Conservation (phyloP, 225 moss, liverwort and hornwort species). For the Pseudisothecium myosuroides region DNA sequence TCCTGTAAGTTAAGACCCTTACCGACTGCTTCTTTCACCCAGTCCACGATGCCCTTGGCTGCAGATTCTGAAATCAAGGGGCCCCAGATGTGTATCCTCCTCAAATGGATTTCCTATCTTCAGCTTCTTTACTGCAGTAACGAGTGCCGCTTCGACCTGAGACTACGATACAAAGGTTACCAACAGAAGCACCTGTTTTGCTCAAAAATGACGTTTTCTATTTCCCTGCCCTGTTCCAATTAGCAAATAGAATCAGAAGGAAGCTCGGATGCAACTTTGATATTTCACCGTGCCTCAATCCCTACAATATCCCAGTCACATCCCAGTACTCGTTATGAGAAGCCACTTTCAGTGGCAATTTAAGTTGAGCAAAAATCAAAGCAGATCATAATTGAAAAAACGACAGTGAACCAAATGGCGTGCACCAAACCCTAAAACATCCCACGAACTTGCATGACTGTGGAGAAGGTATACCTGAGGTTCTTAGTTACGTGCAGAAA, state of each 20-base stretch:
- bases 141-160: conserved; percentile 40
- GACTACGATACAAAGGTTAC: not conserved
- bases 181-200: not conserved
- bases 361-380: not conserved
- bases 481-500: conserved; percentile 59
- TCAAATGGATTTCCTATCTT: conserved; percentile 59
- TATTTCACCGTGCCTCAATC: conserved; percentile 24
- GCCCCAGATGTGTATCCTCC: conserved; percentile 39
- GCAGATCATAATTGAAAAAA: not conserved
- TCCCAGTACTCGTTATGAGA: not conserved
- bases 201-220: not conserved
- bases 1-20: conserved; percentile 39
- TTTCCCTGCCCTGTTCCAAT: not conserved
- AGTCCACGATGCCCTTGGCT: conserved; percentile 51
- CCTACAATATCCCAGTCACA: conserved; percentile 6
- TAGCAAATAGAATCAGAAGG: not conserved
- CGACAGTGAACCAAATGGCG: not conserved
- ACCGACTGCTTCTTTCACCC: conserved; percentile 45
- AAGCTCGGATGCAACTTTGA: not conserved
- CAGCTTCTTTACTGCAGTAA: conserved; percentile 46
- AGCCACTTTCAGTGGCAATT: not conserved
- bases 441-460: not conserved
- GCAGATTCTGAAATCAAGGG: conserved; percentile 74
- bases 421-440: not conserved
- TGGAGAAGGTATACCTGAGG: conserved; percentile 17